These are phyloP conservation scores for Ophiocordyceps camponoti-rufipedis DNA, from an alignment of 2,329 filamentous ascomycete genomes.

Conservation along the genomic window DNA sequence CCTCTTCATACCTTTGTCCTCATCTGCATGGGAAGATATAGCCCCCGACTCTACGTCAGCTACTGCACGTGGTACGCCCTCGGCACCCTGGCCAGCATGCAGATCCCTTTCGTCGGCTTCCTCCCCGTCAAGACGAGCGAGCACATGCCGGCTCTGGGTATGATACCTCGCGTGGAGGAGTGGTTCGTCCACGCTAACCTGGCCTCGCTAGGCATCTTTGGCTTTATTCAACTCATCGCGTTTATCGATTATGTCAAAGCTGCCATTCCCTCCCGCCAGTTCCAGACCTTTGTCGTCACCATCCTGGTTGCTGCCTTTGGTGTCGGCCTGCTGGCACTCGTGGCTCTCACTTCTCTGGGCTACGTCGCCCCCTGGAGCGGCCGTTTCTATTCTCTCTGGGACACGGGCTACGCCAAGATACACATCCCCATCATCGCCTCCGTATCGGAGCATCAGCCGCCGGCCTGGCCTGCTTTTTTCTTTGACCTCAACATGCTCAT, in stretches of 20 bases:
- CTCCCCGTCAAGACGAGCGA: conserved; percentile 91
- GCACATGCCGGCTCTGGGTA: conserved; percentile 91
- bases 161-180: conserved; percentile 5
- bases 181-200: conserved; percentile 4
- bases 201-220: conserved; percentile 63
- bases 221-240: conserved; percentile 79
- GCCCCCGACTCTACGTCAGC: conserved; percentile 80
- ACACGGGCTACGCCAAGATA: conserved; percentile 96
- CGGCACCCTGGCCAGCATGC: conserved; percentile 93
- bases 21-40: conserved; percentile 93
- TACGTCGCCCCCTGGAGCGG: conserved; percentile 96
- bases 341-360: conserved; percentile 73
- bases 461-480: conserved; percentile 97
- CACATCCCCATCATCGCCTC: conserved; percentile 99
- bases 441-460: conserved; percentile 98
- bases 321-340: conserved; percentile 54
- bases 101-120: conserved; percentile 97
- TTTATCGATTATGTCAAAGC: conserved; percentile 81
- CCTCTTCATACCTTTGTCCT: conserved; percentile 88
- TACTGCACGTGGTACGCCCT: conserved; percentile 98
- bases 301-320: conserved; percentile 59
- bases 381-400: conserved; percentile 98
- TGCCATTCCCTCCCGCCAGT: conserved; percentile 83
- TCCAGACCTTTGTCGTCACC: conserved; percentile 71
- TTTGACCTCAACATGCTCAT: conserved; percentile 97